Percentiles rank a stretch among this genome's conserved stretches.
phyloP scores from a whole-genome alignment of 257 asterid species.

The Leonotis leonurus region DNA sequence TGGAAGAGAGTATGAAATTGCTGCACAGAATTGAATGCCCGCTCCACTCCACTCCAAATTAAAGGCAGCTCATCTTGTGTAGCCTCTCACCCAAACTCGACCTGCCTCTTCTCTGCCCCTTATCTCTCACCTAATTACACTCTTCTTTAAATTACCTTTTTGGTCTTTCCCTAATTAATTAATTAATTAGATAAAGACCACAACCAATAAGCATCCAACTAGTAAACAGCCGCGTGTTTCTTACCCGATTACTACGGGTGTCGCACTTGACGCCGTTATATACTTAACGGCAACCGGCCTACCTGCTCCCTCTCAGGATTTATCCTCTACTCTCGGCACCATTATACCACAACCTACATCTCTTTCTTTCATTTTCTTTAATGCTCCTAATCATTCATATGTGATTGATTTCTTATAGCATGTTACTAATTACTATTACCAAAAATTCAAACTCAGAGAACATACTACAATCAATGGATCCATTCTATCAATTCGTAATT shows the following conservation, averaged over 20 bases:
- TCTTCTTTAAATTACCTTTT: slow-evolving; percentile 10
- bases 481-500: no score
- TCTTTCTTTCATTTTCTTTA: background rate
- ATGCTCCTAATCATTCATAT: no score
- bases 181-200: slow-evolving; percentile 3
- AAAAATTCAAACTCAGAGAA: no score
- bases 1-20: no score
- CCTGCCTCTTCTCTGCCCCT: slow-evolving; percentile 12
- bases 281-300: slow-evolving; percentile 24
- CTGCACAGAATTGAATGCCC: slow-evolving; percentile 18
- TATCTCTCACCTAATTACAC: slow-evolving; percentile 21
- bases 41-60: slow-evolving; percentile 17
- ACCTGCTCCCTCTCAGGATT: background rate
- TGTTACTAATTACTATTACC: no score
- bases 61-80: background rate
- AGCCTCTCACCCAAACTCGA: slow-evolving; percentile 6
- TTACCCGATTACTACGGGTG: slow-evolving; percentile 23
- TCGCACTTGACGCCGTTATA: slow-evolving; percentile 21
- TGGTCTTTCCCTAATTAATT: background rate
- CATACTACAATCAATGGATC: no score
- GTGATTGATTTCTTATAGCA: no score
- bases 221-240: slow-evolving; percentile 33
- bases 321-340: background rate
- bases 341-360: background rate
- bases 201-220: slow-evolving; percentile 21